Conservation (phyloP, 345 rosid genomes). For the Murraya paniculata region DNA sequence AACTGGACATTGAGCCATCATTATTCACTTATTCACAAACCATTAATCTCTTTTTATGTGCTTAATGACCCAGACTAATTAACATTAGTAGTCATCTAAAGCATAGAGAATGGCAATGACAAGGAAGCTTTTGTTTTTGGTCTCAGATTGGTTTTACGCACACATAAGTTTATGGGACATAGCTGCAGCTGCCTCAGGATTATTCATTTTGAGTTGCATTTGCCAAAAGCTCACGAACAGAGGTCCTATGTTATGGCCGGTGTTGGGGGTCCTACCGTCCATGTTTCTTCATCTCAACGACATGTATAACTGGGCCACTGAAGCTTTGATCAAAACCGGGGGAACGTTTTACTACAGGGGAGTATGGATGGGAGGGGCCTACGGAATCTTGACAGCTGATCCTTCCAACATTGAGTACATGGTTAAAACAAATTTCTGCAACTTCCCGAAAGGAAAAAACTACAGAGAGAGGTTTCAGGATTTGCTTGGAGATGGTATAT, state of each 20-base stretch:
- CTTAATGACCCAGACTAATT: not conserved
- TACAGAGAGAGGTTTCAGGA: conserved; percentile 58
- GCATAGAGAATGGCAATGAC: conserved; percentile 7
- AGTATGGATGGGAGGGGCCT: conserved; percentile 51
- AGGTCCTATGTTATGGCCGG: conserved; percentile 66
- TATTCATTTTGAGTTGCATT: conserved; percentile 50
- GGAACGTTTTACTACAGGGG: conserved; percentile 57
- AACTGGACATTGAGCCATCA: not conserved
- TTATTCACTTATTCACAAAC: not conserved
- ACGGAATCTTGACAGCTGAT: conserved; percentile 51
- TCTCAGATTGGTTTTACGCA: conserved; percentile 18
- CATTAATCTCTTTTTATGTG: not conserved
- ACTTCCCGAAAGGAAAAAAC: conserved; percentile 71
- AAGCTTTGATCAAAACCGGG: conserved; percentile 37
- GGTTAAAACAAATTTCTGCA: conserved; percentile 62
- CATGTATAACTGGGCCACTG: conserved; percentile 38
- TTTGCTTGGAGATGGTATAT: conserved; percentile 70
- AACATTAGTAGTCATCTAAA: not conserved
- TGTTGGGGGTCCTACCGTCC: conserved; percentile 51
- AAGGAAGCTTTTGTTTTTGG: conserved; percentile 8
- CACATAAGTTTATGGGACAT: conserved; percentile 42
- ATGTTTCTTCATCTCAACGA: conserved; percentile 29
- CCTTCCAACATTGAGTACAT: conserved; percentile 62
- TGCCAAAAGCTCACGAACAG: conserved; percentile 46
- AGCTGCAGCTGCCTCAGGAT: conserved; percentile 37